phyloP scores from a whole-genome alignment of 2,329 filamentous ascomycete genomes.

The Nemania sp. region DNA sequence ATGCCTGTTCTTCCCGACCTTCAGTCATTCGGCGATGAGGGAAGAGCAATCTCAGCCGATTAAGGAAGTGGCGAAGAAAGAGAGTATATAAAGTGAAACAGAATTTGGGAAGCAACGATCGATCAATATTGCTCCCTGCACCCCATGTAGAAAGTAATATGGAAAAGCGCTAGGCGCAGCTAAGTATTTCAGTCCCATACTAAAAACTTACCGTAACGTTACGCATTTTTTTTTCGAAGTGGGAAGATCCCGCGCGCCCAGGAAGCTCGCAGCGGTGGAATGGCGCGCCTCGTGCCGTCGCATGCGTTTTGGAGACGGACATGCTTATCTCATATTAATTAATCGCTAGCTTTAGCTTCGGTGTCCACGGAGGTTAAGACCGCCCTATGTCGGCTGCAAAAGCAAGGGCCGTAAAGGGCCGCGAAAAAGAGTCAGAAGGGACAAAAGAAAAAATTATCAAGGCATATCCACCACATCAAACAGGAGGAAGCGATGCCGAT shows the following conservation, averaged over 20 bases:
- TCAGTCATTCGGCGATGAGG: no score
- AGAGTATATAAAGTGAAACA: no score
- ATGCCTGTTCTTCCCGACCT: no score
- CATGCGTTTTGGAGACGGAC: slow-evolving; percentile 10
- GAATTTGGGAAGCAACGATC: no score
- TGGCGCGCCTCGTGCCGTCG: slow-evolving; percentile 8
- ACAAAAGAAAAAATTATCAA: no score
- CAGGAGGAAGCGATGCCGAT: neutral
- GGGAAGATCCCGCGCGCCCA: neutral
- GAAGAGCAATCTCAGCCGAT: no score
- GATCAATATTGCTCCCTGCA: no score
- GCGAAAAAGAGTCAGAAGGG: no score
- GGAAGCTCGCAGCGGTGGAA: neutral
- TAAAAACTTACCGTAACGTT: slow-evolving; percentile 18
- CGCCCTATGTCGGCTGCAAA: slow-evolving; percentile 4
- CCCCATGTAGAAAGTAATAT: no score
- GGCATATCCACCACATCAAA: slow-evolving; percentile 14
- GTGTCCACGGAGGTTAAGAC: slow-evolving; percentile 4
- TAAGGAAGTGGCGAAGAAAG: no score
- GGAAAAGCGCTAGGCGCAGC: neutral
- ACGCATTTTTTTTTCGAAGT: no score
- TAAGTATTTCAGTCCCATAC: no score
- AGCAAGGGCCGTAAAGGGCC: slow-evolving; percentile 1
- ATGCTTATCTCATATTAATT: slow-evolving; percentile 20
- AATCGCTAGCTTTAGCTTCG: slow-evolving; percentile 11